Evolutionary conservation across 495 filamentous ascomycete genomes (phyloP), one percentile per base, ranked within the genome.

Genomic region (Neurospora terricola): DNA sequence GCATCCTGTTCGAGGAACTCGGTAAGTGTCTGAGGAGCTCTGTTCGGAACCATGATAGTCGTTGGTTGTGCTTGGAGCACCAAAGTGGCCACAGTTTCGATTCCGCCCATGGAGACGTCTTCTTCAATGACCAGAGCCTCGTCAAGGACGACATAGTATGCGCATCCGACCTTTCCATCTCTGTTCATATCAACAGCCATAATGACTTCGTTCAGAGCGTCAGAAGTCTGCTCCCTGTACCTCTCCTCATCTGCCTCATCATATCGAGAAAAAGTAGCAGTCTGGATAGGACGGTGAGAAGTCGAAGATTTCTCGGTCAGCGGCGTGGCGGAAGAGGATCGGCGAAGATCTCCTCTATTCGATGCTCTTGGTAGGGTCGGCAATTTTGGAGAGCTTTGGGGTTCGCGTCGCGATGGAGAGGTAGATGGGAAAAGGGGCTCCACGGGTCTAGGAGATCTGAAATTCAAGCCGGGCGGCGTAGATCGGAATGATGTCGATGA

Each of bases 131-230:
- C 92, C 14, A 99, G 81, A 69, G 84, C 90, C 78, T 93, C 90
- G 39, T 97, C 90, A 54, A 87, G 81, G 4, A 90, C 90, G 27
- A 91, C 84, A 80, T 95, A 99, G 80, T 96, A 97, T 34, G 92
- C 90, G 79, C 94, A 98, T 6, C 96, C 96, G 16, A 98, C 85
- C 0, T 88, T 91, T 0, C 88, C 90, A 16, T 88, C 83, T 27
- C 92, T 89, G 71, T 87, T 88, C 77, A 93, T 85, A 72, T 98
- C 93, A 37, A 98, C 83, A 1, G 93, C 94, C 88, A 94, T 93
- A 72, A 98, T 89, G 39, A 96, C 84, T 80, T 97, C 93, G 73
- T 89, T 88, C 30, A 91, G 79, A 1, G 84, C 85, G 74, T 97
- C 93, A 5, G 54, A 66, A 18, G 54, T 34, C 54, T 83, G 83